phyloP scores from a whole-genome alignment of 1,139 yeast species.

The Blastobotrys aristatus region DNA sequence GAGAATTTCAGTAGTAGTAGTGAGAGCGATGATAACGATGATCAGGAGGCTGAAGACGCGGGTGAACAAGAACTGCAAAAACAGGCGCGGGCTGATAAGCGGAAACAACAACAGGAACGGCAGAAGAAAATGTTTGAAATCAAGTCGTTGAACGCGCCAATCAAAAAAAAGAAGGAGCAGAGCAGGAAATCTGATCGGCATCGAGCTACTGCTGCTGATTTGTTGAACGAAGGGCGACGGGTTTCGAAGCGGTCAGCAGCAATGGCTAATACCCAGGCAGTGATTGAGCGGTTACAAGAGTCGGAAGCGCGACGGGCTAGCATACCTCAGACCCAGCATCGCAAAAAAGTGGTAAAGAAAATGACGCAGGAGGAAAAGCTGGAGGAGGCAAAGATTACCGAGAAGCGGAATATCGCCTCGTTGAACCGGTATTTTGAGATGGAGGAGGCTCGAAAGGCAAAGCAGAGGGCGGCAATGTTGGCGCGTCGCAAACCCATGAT shows the following conservation, averaged over 20 bases:
- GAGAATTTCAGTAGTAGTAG: slow-evolving; percentile 25
- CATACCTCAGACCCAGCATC: slow-evolving; percentile 5
- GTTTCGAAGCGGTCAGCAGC: slow-evolving; percentile 78
- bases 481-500: slow-evolving; percentile 57
- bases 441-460: slow-evolving; percentile 74
- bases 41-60: slow-evolving; percentile 33
- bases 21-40: slow-evolving; percentile 28
- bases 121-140: slow-evolving; percentile 28
- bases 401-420: slow-evolving; percentile 65
- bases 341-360: slow-evolving; percentile 29
- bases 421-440: slow-evolving; percentile 75
- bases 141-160: slow-evolving; percentile 13
- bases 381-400: slow-evolving; percentile 83
- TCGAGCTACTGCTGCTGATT: slow-evolving; percentile 32
- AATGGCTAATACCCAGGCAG: slow-evolving; percentile 68
- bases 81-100: slow-evolving; percentile 28
- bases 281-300: slow-evolving; percentile 66
- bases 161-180: slow-evolving; percentile 8
- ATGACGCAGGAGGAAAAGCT: slow-evolving; percentile 84
- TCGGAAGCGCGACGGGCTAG: slow-evolving; percentile 60
- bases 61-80: slow-evolving; percentile 33
- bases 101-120: slow-evolving; percentile 23
- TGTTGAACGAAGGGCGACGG: slow-evolving; percentile 61
- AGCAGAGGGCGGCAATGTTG: slow-evolving; percentile 65
- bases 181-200: slow-evolving; percentile 14